phyloP scores from a whole-genome alignment of 305 asterid genomes.

The Euphrasia arctica region DNA sequence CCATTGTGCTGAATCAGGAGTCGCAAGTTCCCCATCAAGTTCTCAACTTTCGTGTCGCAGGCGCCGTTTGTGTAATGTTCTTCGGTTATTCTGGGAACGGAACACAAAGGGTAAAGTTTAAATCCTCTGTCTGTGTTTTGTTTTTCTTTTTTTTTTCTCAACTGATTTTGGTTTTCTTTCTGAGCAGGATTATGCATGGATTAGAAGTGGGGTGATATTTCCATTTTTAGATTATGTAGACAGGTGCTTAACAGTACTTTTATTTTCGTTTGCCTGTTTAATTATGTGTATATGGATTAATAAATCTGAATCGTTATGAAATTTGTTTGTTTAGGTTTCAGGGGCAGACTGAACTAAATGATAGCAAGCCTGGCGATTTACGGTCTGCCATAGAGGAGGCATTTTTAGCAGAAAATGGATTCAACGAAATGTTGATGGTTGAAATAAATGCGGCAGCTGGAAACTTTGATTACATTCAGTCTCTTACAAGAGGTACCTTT shows the following conservation, averaged over 20 bases:
- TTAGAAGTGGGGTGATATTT: slow-evolving; percentile 79
- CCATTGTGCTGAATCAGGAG: slow-evolving; percentile 79
- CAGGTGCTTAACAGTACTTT: slow-evolving; percentile 41
- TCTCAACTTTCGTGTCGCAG: slow-evolving; percentile 55
- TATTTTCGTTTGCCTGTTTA: slow-evolving; percentile 1
- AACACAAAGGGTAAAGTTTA: slow-evolving; percentile 78
- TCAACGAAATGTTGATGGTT: slow-evolving; percentile 83
- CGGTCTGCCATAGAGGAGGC: slow-evolving; percentile 97
- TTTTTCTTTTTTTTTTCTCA: no score
- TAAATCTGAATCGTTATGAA: slow-evolving; percentile 19
- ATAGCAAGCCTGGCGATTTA: slow-evolving; percentile 71
- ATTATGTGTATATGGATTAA: slow-evolving; percentile 2
- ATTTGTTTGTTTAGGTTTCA: slow-evolving; percentile 65
- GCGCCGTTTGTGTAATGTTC: slow-evolving; percentile 88
- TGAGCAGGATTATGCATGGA: slow-evolving; percentile 97
- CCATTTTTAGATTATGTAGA: slow-evolving; percentile 87
- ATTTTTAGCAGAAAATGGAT: slow-evolving; percentile 79
- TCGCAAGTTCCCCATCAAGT: slow-evolving; percentile 85
- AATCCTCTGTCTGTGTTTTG: neutral
- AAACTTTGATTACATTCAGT: slow-evolving; percentile 62
- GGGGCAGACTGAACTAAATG: slow-evolving; percentile 88
- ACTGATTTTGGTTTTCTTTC: slow-evolving; percentile 8
- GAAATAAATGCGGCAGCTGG: slow-evolving; percentile 94
- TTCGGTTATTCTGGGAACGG: slow-evolving; percentile 98
- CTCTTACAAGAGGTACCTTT: slow-evolving; percentile 66